Base-by-base conservation (phyloP, 164 flowering plant species). In the Amborella trichopoda region DNA sequence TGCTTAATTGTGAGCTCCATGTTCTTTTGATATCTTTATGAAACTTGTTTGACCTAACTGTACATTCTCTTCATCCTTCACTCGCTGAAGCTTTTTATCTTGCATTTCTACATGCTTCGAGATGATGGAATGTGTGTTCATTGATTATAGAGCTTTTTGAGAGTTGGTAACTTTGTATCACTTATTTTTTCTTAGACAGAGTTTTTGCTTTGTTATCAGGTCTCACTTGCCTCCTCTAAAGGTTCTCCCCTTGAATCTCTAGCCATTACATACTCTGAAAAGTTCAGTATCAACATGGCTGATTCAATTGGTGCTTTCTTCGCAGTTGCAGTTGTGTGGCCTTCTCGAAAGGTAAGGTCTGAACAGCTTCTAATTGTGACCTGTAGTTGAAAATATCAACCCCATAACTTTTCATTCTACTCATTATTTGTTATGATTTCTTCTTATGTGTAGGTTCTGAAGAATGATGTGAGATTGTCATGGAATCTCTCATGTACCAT, bases 321-420 rank as follows among this genome's bases (percentile, higher is more conserved):
- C 69, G 85, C 77, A 26, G 75, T 93, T 50, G 99, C 97, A 22
- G 67, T 67, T 34, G 83, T 77, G 27, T 79, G 57, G 41, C 71
- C 80, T 60, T 83, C 87, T 41, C 47, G 50, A 58, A 80, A 88
- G 97, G 99, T 93, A n/a, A n/a, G n/a, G n/a, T n/a, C n/a, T 44
- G 57, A 24, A 30, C 25, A 25, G 30, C 13, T 19, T 18, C 26
- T 13, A 32, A 9, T 21, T 52, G 13, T 11, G 22, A 25, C n/a
- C 16, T 25, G 10, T 8, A 5, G 21, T 25, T 28, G 5, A n/a
- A 13, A 6, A 2, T 20, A 40, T 50, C 20, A 3, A 12, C 20
- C 3, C 14, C 28, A 16, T 10, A 3, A 23, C 21, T 10, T 16
- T 3, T 36, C 4, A 3, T 37, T 22, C 18, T 44, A 14, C 43